phyloP scores from a whole-genome alignment of 2,329 filamentous ascomycete genomes.

The Triangularia verruculosa region DNA sequence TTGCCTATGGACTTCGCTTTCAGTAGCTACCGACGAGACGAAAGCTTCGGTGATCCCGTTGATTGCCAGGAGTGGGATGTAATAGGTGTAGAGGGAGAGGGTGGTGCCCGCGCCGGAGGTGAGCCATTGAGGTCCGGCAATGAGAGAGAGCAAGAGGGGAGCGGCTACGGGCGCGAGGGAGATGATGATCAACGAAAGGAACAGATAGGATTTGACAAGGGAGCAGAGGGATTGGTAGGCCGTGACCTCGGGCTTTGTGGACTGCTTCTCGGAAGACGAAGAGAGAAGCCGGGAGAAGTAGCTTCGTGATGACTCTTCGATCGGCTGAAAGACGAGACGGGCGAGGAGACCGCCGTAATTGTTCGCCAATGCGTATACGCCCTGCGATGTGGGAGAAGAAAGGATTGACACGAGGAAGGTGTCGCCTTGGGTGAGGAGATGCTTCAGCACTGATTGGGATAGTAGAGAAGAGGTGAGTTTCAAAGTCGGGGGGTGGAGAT shows the following conservation, averaged over 20 bases:
- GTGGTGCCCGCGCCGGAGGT: slow-evolving; percentile 69
- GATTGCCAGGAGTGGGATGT: slow-evolving; percentile 85
- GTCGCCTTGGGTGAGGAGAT: slow-evolving; percentile 91
- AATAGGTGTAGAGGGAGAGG: slow-evolving; percentile 81
- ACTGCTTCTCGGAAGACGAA: slow-evolving; percentile 8
- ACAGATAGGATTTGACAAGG: slow-evolving; percentile 69
- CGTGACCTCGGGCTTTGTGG: slow-evolving; percentile 25
- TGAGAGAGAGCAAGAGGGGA: slow-evolving; percentile 66
- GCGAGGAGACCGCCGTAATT: slow-evolving; percentile 92
- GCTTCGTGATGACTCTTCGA: slow-evolving; percentile 89
- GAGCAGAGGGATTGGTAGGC: slow-evolving; percentile 48
- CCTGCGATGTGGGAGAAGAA: slow-evolving; percentile 76
- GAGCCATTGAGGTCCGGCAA: slow-evolving; percentile 77
- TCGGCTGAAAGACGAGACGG: slow-evolving; percentile 85
- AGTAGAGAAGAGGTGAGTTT: slow-evolving; percentile 78
- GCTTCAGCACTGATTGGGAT: slow-evolving; percentile 85
- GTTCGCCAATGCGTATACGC: slow-evolving; percentile 86
- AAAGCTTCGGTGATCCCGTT: slow-evolving; percentile 94
- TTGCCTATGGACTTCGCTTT: slow-evolving; percentile 71
- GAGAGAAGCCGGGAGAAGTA: slow-evolving; percentile 79
- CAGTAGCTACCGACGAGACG: slow-evolving; percentile 79
- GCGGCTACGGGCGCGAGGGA: slow-evolving; percentile 73
- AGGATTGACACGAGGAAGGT: slow-evolving; percentile 80
- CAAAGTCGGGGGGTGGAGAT: slow-evolving; percentile 69
- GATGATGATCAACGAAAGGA: slow-evolving; percentile 68